Evolutionary conservation across 345 rosid species (phyloP).

Genomic region (Brassica cretica): DNA sequence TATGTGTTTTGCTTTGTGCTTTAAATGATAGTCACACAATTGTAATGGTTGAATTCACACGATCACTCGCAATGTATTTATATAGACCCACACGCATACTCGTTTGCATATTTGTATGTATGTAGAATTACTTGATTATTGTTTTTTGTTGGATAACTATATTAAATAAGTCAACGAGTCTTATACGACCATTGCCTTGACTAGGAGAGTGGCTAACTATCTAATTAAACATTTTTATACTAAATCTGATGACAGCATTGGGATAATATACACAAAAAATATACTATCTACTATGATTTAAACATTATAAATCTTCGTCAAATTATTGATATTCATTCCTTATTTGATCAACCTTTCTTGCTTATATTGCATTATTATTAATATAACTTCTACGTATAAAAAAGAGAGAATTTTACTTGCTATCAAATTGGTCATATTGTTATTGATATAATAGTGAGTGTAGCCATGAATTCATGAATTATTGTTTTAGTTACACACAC

Average conservation of each 20-base stretch:
- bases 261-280: conserved; percentile 3
- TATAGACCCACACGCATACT: conserved; percentile 40
- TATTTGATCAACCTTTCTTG: conserved; percentile 4
- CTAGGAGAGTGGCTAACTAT: not conserved
- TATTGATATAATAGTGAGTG: not conserved
- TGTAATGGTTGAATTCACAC: conserved; percentile 40
- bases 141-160: not conserved
- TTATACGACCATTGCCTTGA: not conserved
- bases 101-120: conserved; percentile 12
- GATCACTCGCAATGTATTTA: conserved; percentile 29
- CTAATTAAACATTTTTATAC: not conserved
- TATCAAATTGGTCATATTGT: not conserved
- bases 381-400: not conserved
- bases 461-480: not conserved
- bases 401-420: not conserved
- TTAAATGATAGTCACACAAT: conserved; percentile 41
- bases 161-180: conserved; percentile 7
- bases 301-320: not conserved
- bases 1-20: conserved; percentile 34
- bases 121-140: not conserved
- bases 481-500: not conserved
- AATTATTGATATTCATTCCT: conserved; percentile 8
- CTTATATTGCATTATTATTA: not conserved
- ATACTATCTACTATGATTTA: conserved; percentile 3
- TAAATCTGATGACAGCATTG: not conserved